phyloP scores from a whole-genome alignment of 2,329 filamentous ascomycete genomes.

The Lasiodiplodia gonubiensis region DNA sequence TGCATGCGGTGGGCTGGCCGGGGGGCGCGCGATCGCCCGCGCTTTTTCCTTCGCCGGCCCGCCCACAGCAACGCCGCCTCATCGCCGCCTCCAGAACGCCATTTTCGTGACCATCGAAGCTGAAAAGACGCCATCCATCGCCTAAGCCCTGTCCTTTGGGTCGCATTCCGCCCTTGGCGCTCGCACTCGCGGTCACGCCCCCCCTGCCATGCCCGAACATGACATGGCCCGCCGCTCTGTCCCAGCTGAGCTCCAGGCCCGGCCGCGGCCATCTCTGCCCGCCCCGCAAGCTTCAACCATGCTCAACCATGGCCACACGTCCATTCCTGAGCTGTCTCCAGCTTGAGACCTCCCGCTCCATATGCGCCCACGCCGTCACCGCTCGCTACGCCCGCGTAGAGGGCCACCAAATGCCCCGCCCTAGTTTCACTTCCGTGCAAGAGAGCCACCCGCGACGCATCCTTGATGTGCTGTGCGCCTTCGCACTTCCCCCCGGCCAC shows the following conservation, averaged over 20 bases:
- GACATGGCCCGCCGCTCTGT: conserved; percentile 11
- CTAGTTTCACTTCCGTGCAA: conserved; percentile 18
- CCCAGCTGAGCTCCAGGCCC: conserved; percentile 23
- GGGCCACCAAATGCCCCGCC: conserved; percentile 9
- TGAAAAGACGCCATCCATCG: conserved; percentile 24
- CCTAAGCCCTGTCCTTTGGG: conserved; percentile 17
- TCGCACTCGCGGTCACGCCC: neutral
- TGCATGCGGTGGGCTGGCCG: conserved; percentile 4
- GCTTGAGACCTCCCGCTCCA: conserved; percentile 10
- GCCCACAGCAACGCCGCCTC: conserved; percentile 4
- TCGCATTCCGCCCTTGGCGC: conserved; percentile 19
- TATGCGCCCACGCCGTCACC: conserved; percentile 1
- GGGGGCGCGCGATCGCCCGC: conserved; percentile 5
- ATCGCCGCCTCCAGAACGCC: conserved; percentile 23
- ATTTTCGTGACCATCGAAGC: conserved; percentile 21
- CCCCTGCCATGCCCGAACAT: conserved; percentile 19
- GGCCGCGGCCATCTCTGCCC: conserved; percentile 6
- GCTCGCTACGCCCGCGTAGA: conserved; percentile 5
- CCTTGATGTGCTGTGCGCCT: conserved; percentile 19
- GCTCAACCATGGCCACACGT: neutral
- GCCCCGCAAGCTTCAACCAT: conserved; percentile 24
- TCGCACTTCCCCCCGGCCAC: conserved; percentile 15
- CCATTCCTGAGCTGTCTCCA: conserved; percentile 21
- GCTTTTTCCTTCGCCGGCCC: neutral
- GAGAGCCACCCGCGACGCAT: conserved; percentile 19